Evolutionary conservation across 805 yeast species (phyloP).

Genomic region (Candida berthetii): DNA sequence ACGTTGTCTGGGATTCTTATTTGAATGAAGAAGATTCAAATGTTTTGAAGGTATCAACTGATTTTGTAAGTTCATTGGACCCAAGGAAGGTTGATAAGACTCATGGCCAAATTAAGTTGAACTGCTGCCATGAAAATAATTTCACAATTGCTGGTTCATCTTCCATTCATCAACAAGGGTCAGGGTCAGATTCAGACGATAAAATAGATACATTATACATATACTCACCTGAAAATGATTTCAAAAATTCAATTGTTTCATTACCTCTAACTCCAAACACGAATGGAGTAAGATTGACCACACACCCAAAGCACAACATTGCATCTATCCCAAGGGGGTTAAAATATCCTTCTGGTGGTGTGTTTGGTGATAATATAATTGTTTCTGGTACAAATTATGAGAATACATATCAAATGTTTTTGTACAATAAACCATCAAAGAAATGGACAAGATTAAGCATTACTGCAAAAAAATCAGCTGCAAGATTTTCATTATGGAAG

Average conservation of each 20-base stretch:
- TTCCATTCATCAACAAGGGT: slow-evolving; percentile 1
- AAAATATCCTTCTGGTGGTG: slow-evolving; percentile 51
- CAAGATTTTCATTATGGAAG: slow-evolving; percentile 56
- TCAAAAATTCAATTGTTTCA: slow-evolving; percentile 22
- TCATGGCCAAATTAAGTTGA: slow-evolving; percentile 5
- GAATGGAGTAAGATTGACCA: slow-evolving; percentile 23
- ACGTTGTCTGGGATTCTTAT: slow-evolving; percentile 9
- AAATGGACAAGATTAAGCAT: slow-evolving; percentile 62
- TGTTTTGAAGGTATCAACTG: too few relatives aligned
- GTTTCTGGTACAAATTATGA: slow-evolving; percentile 52
- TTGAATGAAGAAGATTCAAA: slow-evolving; percentile 10
- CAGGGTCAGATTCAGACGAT: slow-evolving; percentile 1
- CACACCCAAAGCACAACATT: slow-evolving; percentile 11
- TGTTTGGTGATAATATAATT: slow-evolving; percentile 61
- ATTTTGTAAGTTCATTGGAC: too few relatives aligned
- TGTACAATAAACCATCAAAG: slow-evolving; percentile 47
- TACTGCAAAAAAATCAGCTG: slow-evolving; percentile 34
- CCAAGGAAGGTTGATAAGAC: too few relatives aligned
- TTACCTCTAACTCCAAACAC: slow-evolving; percentile 25
- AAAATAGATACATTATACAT: slow-evolving; percentile 13
- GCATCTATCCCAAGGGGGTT: slow-evolving; percentile 40
- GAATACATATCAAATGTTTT: slow-evolving; percentile 37
- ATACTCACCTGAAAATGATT: slow-evolving; percentile 9
- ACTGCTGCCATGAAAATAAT: slow-evolving; percentile 10
- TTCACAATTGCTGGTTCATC: slow-evolving; percentile 12